Conservation (phyloP, 805 yeast genomes). For the Cyberlindnera bimundalis region DNA sequence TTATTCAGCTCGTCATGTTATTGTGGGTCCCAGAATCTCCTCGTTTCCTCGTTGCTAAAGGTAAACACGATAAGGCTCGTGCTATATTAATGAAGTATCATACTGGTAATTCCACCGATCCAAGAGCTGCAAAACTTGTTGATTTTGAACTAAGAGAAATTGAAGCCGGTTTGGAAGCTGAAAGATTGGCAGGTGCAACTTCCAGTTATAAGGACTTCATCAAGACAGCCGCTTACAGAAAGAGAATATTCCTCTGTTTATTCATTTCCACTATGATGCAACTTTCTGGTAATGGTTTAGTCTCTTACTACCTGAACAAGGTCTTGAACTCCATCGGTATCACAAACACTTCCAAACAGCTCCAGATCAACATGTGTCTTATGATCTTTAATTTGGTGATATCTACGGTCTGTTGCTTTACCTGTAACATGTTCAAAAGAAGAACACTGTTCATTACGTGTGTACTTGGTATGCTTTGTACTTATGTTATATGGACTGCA, state of each 20-base stretch:
- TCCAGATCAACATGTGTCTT: constrained; percentile 45
- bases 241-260: not conserved
- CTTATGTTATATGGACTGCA: constrained; percentile 40
- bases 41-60: constrained; percentile 40
- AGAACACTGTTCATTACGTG: constrained; percentile 36
- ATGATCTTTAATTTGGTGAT: constrained; percentile 40
- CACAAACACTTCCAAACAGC: constrained; percentile 38
- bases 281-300: not conserved
- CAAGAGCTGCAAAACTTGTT: constrained; percentile 26
- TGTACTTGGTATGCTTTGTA: constrained; percentile 32
- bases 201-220: not conserved
- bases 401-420: constrained; percentile 17
- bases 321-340: constrained; percentile 1
- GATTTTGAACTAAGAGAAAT: constrained; percentile 41
- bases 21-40: constrained; percentile 49
- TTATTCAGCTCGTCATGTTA: constrained; percentile 35
- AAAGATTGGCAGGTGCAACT: constrained; percentile 33
- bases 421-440: constrained; percentile 28
- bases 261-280: constrained; percentile 1
- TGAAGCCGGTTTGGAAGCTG: constrained; percentile 38
- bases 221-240: not conserved
- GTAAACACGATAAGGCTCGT: constrained; percentile 41
- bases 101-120: constrained; percentile 30
- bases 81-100: constrained; percentile 37
- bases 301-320: constrained; percentile 1